phyloP scores from a whole-genome alignment of 2,329 filamentous ascomycete genomes.

The Fusarium udum region DNA sequence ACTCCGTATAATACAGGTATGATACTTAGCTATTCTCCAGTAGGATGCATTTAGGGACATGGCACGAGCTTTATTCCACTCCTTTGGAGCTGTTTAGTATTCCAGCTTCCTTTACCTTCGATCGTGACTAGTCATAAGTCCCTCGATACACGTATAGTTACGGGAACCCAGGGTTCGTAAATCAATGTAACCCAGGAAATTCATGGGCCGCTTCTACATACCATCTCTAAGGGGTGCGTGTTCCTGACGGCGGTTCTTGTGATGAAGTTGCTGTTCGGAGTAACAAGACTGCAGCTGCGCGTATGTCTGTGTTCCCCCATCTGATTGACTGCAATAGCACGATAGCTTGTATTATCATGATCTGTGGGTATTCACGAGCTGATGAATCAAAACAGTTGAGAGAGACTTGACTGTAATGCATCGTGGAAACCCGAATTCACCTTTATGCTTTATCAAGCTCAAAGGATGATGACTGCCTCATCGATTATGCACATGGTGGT shows the following conservation, averaged over 20 bases:
- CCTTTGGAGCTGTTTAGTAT: neutral
- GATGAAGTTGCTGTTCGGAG: neutral
- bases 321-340: neutral
- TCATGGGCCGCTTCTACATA: neutral
- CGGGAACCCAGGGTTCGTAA: neutral
- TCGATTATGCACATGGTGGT: neutral
- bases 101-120: neutral
- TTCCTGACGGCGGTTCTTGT: neutral
- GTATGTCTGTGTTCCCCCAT: too few species aligned
- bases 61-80: neutral
- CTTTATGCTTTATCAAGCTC: neutral
- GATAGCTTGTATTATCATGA: neutral
- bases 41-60: too few species aligned
- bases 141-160: neutral
- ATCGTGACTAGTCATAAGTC: neutral
- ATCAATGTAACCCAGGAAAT: too few species aligned
- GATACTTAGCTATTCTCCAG: neutral
- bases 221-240: neutral
- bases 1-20: neutral
- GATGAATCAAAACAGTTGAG: too few species aligned
- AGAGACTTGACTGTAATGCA: neutral
- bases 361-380: neutral
- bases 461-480: neutral
- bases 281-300: neutral
- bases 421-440: neutral